Conservation (phyloP, 148 eudicot species). For the Rhododendron simsii region DNA sequence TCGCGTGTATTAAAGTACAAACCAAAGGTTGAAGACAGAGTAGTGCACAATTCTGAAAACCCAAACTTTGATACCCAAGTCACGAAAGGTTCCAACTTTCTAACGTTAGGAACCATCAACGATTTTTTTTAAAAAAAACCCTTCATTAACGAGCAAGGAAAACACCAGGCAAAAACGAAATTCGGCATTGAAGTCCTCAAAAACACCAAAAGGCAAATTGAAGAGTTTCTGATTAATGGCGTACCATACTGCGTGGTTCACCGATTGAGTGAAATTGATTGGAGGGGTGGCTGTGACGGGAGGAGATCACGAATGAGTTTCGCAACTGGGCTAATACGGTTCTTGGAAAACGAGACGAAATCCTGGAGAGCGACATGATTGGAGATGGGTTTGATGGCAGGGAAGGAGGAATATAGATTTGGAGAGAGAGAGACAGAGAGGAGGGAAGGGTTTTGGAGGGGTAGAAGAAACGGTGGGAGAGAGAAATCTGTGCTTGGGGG, state of each 20-base stretch:
- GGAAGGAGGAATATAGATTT: neutral
- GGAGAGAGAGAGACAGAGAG: constrained; percentile 5
- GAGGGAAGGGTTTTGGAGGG: neutral
- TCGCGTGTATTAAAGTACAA: neutral
- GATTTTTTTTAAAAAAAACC: neutral
- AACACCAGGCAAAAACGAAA: neutral
- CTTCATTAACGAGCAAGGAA: neutral
- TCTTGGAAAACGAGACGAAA: constrained; percentile 46
- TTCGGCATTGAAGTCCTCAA: neutral
- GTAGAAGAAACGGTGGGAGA: neutral
- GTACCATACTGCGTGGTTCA: constrained; percentile 38
- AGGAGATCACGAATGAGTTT: constrained; percentile 21
- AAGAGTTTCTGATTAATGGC: neutral
- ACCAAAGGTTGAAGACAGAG: neutral
- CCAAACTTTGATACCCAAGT: neutral
- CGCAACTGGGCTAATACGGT: constrained; percentile 34
- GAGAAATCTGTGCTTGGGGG: neutral
- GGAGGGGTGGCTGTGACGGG: constrained; percentile 19
- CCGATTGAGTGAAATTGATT: constrained; percentile 39
- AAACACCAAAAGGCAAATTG: neutral
- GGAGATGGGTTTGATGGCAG: neutral
- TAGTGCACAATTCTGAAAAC: neutral
- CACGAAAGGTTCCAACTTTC: neutral
- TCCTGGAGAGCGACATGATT: constrained; percentile 56
- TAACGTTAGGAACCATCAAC: neutral